phyloP scores from a whole-genome alignment of 768 basidiomycete genomes.

The Boletus edulis region DNA sequence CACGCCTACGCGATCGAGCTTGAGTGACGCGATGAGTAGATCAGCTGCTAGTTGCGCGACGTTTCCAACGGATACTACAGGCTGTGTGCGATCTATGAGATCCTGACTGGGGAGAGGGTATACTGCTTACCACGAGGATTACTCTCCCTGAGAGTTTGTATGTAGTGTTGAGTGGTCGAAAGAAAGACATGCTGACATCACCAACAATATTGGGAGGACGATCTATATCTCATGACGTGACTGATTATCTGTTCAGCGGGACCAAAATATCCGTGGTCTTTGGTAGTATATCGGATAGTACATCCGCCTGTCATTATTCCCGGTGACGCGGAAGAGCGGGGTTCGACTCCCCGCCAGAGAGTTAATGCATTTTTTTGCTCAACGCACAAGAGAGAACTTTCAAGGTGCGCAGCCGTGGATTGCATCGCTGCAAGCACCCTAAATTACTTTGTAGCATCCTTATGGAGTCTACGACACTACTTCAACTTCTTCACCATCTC shows the following conservation, averaged over 20 bases:
- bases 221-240: no score
- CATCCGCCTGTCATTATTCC: slow-evolving; percentile 43
- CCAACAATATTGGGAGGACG: background rate
- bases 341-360: slow-evolving; percentile 49
- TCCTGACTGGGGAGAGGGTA: background rate
- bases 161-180: slow-evolving; percentile 20
- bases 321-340: slow-evolving; percentile 34
- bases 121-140: slow-evolving; percentile 28
- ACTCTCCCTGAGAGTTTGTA: slow-evolving; percentile 31
- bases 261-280: background rate
- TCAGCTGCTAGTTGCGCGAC: slow-evolving; percentile 78
- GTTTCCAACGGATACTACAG: slow-evolving; percentile 79
- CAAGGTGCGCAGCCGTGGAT: background rate
- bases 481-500: slow-evolving; percentile 88
- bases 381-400: no score
- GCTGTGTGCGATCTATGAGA: slow-evolving; percentile 36
- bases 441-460: background rate
- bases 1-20: slow-evolving; percentile 56
- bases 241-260: no score
- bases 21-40: slow-evolving; percentile 65
- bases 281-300: slow-evolving; percentile 53
- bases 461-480: slow-evolving; percentile 26
- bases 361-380: background rate
- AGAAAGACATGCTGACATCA: slow-evolving; percentile 26
- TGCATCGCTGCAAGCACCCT: background rate